Evolutionary conservation across 2,329 filamentous ascomycete genomes (phyloP).

Genomic region (Pseudogymnoascus sp.): DNA sequence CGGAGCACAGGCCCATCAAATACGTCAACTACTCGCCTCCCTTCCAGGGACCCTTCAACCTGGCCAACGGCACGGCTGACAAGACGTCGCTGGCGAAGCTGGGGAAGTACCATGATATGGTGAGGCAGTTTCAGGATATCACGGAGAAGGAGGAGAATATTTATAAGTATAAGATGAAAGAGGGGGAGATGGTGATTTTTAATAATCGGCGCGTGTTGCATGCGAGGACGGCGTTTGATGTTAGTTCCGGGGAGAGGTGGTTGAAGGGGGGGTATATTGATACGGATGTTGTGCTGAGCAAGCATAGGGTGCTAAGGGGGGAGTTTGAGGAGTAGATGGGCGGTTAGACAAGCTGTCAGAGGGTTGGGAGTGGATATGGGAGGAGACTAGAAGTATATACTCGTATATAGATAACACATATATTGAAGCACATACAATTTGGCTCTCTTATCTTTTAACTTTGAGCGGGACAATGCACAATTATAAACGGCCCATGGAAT

Average conservation of each 20-base stretch:
- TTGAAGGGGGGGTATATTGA: slow-evolving; percentile 80
- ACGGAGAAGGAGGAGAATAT: slow-evolving; percentile 50
- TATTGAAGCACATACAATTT: background rate
- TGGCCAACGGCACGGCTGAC: slow-evolving; percentile 16
- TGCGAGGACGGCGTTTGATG: slow-evolving; percentile 70
- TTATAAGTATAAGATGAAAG: slow-evolving; percentile 64
- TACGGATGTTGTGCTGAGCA: slow-evolving; percentile 51
- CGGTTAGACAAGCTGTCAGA: background rate
- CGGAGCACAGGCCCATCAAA: background rate
- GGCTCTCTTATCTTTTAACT: no score
- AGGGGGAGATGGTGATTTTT: slow-evolving; percentile 89
- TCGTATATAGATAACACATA: background rate
- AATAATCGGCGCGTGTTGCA: slow-evolving; percentile 83
- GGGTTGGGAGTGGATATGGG: background rate
- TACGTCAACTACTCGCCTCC: slow-evolving; percentile 67
- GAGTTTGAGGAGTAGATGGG: background rate
- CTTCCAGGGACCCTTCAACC: slow-evolving; percentile 58
- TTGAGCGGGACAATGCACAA: no score
- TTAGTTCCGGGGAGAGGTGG: slow-evolving; percentile 62
- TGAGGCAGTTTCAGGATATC: slow-evolving; percentile 48
- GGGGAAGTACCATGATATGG: slow-evolving; percentile 33
- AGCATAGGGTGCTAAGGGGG: slow-evolving; percentile 34
- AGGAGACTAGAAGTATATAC: background rate
- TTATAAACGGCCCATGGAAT: background rate
- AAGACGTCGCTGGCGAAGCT: background rate